Evolutionary conservation across 352 stramenopile genomes (phyloP).

Genomic region (Elongisporangium anandrum): DNA sequence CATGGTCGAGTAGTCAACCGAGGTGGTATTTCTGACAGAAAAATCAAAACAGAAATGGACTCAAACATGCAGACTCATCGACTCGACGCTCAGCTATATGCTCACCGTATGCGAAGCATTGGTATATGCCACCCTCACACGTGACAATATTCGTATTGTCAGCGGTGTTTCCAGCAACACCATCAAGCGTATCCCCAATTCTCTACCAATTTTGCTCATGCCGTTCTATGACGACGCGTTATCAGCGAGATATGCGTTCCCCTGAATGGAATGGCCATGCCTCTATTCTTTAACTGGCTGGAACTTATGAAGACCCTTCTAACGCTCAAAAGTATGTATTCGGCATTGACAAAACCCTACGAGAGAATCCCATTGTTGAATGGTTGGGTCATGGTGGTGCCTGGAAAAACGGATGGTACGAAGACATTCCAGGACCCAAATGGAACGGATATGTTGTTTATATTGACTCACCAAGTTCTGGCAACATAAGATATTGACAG

Average conservation of each 20-base stretch:
- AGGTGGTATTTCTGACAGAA: neutral
- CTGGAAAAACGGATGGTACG: neutral
- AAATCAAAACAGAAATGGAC: too few species aligned
- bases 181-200: conserved; percentile 1
- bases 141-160: conserved; percentile 9
- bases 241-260: conserved; percentile 3
- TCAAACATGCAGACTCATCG: too few species aligned
- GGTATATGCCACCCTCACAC: neutral
- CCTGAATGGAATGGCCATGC: conserved; percentile 8
- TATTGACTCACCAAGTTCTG: too few species aligned
- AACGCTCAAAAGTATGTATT: neutral
- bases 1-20: neutral
- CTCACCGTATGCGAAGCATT: neutral
- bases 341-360: neutral
- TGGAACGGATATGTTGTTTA: too few species aligned
- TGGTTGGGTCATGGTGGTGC: neutral
- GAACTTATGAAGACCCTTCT: conserved; percentile 1
- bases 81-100: neutral
- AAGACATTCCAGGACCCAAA: neutral
- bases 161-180: conserved; percentile 3
- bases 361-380: neutral
- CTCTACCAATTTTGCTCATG: conserved; percentile 11
- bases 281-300: conserved; percentile 7
- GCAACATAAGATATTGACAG: too few species aligned
- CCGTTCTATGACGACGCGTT: conserved; percentile 11